phyloP scores from a whole-genome alignment of 805 yeast species.

The Myxozyma nipponensis region DNA sequence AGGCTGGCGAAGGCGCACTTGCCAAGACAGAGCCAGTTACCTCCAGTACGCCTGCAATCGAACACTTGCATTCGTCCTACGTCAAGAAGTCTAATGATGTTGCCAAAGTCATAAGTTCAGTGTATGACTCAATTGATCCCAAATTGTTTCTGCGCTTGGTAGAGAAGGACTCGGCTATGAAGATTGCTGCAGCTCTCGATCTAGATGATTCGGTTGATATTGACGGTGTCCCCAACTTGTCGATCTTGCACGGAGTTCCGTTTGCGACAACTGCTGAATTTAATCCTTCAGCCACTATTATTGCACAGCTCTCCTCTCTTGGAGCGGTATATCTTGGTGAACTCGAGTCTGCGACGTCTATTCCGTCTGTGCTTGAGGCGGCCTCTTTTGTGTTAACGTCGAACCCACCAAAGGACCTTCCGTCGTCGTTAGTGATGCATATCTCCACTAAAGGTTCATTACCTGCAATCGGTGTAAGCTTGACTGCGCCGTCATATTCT shows the following conservation, averaged over 20 bases:
- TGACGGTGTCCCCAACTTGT: conserved; percentile 17
- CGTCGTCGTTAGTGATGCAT: conserved; percentile 12
- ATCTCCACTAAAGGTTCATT: conserved; percentile 19
- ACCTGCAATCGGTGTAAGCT: conserved; percentile 21
- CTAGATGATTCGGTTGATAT: conserved; percentile 9
- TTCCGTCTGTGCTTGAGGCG: conserved; percentile 3
- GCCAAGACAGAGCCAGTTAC: conserved; percentile 10
- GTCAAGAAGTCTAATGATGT: conserved; percentile 3
- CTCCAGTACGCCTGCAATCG: neutral
- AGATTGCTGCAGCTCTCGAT: conserved; percentile 9
- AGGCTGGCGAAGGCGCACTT: conserved; percentile 6
- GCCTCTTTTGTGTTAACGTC: conserved; percentile 13
- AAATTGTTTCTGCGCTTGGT: neutral
- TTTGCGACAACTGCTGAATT: conserved; percentile 22
- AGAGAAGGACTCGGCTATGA: conserved; percentile 1
- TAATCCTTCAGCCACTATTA: conserved; percentile 10
- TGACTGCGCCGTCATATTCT: conserved; percentile 22
- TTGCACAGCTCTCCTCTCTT: conserved; percentile 14
- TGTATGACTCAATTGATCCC: conserved; percentile 4
- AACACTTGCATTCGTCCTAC: conserved; percentile 3
- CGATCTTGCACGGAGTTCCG: conserved; percentile 25
- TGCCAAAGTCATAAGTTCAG: neutral
- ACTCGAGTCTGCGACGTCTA: conserved; percentile 3
- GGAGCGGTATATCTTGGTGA: conserved; percentile 23
- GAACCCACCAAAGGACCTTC: neutral